These are phyloP conservation scores for Beauveria scarabaeidicola DNA, from an alignment of 2,329 filamentous ascomycete species.

Conservation along the genomic window DNA sequence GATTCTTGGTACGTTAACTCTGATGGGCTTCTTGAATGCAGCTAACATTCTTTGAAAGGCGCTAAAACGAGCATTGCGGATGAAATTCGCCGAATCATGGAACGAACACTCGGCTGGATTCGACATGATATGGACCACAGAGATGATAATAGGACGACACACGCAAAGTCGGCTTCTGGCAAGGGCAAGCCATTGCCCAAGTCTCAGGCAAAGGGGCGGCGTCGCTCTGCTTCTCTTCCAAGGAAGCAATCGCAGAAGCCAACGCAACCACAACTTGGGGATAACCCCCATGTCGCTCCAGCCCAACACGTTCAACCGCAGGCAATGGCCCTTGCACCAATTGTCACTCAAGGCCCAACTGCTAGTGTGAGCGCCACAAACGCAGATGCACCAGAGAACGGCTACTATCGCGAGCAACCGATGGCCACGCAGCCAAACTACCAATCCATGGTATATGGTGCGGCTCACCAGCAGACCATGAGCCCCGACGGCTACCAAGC, in stretches of 20 bases:
- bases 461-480: constrained; percentile 19
- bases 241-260: constrained; percentile 3
- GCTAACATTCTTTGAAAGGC: constrained; percentile 26
- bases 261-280: not conserved
- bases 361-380: not conserved
- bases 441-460: constrained; percentile 22
- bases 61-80: constrained; percentile 34
- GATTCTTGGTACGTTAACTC: constrained; percentile 50
- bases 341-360: not conserved
- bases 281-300: not conserved
- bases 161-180: not conserved
- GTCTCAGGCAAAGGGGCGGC: not conserved
- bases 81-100: constrained; percentile 39
- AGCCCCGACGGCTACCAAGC: constrained; percentile 17
- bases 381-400: constrained; percentile 19
- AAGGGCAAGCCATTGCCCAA: constrained; percentile 5
- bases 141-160: constrained; percentile 10
- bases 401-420: constrained; percentile 21
- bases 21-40: not conserved
- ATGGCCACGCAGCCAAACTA: constrained; percentile 23
- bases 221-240: not conserved
- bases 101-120: constrained; percentile 44
- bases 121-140: constrained; percentile 39
- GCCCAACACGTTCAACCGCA: not conserved
- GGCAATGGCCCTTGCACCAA: not conserved